Evolutionary conservation across 164 flowering plant genomes (phyloP).

Genomic region (Stephania japonica): DNA sequence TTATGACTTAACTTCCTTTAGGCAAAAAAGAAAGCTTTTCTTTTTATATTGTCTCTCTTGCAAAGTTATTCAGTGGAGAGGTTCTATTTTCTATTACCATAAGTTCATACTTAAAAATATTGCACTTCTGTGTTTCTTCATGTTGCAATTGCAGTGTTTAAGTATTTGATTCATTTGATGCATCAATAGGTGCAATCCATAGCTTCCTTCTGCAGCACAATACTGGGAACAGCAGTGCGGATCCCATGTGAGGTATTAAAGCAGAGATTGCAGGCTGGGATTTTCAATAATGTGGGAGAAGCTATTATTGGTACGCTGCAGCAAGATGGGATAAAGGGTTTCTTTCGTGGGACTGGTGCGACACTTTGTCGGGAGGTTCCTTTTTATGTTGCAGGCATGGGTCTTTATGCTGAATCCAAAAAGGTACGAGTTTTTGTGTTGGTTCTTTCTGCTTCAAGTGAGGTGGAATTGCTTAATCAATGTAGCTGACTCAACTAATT

Average conservation of each 20-base stretch:
- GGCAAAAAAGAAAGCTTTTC: neutral
- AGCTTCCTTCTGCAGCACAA: constrained; percentile 90
- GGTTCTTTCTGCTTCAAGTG: no score
- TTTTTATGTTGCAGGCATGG: constrained; percentile 97
- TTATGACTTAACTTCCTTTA: no score
- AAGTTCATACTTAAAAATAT: neutral
- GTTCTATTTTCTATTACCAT: neutral
- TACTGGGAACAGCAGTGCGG: constrained; percentile 92
- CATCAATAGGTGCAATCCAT: constrained; percentile 73
- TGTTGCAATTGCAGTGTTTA: neutral
- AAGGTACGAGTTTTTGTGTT: constrained; percentile 43
- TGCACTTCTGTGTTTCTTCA: neutral
- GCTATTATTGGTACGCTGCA: constrained; percentile 84
- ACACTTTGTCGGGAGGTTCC: constrained; percentile 98
- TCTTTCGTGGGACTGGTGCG: constrained; percentile 97
- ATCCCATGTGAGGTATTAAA: constrained; percentile 97
- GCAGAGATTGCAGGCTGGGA: constrained; percentile 92
- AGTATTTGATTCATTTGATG: neutral
- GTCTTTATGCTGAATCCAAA: constrained; percentile 92
- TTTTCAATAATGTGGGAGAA: constrained; percentile 92
- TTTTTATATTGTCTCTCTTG: neutral
- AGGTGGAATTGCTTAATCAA: no score
- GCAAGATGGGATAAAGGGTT: constrained; percentile 89
- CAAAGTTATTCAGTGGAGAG: neutral
- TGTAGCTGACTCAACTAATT: no score